Evolutionary conservation across 1,139 yeast genomes (phyloP).

Genomic region (Suhomyces bribrorum): DNA sequence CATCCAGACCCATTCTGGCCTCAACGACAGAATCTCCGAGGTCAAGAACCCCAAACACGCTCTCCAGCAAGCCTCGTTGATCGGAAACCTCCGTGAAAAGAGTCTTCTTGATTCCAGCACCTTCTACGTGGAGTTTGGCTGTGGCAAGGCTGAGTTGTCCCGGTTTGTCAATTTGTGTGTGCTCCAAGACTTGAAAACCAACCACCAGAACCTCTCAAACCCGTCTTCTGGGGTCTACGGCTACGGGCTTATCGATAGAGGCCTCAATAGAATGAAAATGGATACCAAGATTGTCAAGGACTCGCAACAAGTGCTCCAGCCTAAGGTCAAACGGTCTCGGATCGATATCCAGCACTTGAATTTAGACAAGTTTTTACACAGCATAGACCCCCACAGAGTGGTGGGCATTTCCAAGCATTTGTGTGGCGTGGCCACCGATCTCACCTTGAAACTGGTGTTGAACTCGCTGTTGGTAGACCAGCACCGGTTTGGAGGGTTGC

Average conservation of each 20-base stretch:
- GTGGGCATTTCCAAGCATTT: slow-evolving; percentile 83
- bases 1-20: slow-evolving; percentile 31
- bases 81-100: slow-evolving; percentile 61
- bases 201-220: neutral
- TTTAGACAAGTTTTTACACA: slow-evolving; percentile 47
- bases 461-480: slow-evolving; percentile 36
- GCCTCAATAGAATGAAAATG: slow-evolving; percentile 74
- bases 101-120: slow-evolving; percentile 38
- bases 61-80: slow-evolving; percentile 76
- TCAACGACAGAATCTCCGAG: slow-evolving; percentile 41
- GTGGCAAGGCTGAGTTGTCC: slow-evolving; percentile 85
- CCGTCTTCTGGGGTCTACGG: slow-evolving; percentile 31
- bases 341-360: slow-evolving; percentile 79
- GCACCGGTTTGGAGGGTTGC: slow-evolving; percentile 49
- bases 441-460: slow-evolving; percentile 67
- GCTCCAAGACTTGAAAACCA: slow-evolving; percentile 22
- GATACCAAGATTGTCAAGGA: slow-evolving; percentile 69
- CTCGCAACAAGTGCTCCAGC: slow-evolving; percentile 29
- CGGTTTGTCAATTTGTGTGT: slow-evolving; percentile 62
- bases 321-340: slow-evolving; percentile 54
- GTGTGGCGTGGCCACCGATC: slow-evolving; percentile 93
- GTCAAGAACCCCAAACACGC: slow-evolving; percentile 72
- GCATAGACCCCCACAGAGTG: slow-evolving; percentile 25
- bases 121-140: slow-evolving; percentile 77
- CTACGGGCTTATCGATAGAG: slow-evolving; percentile 72